Percentiles rank a stretch among this genome's conserved stretches.
These are phyloP conservation scores for Starmerella potacharoeniae DNA, from an alignment of 805 yeast genomes.

Conservation along the genomic window DNA sequence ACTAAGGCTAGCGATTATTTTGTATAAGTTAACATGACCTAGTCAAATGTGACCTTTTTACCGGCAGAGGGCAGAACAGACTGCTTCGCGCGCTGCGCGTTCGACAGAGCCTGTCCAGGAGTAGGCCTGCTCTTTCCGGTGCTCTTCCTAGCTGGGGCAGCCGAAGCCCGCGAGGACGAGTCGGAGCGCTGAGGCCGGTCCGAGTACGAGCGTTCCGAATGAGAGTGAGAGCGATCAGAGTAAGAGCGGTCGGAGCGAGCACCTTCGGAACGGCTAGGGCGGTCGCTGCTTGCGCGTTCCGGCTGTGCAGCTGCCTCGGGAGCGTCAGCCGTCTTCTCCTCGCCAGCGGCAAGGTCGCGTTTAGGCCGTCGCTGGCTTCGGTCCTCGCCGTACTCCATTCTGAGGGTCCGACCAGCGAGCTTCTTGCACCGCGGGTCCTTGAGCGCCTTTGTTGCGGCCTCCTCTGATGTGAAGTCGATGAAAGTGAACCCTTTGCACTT, in stretches of 20 bases:
- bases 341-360: conserved; percentile 18
- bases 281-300: no score
- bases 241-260: background rate
- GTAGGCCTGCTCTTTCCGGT: conserved; percentile 23
- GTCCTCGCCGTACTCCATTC: conserved; percentile 93
- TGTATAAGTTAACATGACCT: conserved; percentile 1
- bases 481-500: conserved; percentile 96
- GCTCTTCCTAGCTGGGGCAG: background rate
- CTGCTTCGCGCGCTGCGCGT: conserved; percentile 79
- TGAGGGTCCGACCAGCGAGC: conserved; percentile 59
- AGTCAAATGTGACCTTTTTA: conserved; percentile 64
- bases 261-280: no score
- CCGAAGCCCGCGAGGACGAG: background rate
- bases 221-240: background rate
- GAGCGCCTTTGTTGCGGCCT: conserved; percentile 74
- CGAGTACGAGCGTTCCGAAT: background rate
- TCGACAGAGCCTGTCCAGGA: conserved; percentile 75
- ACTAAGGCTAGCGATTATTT: background rate
- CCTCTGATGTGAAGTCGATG: conserved; percentile 69
- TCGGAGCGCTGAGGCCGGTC: background rate
- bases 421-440: conserved; percentile 55
- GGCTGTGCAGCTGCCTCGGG: background rate
- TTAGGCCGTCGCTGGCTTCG: conserved; percentile 61
- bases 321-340: background rate
- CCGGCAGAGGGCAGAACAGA: conserved; percentile 87